phyloP scores from a whole-genome alignment of 768 basidiomycete genomes.

The Agrocybe praecox region DNA sequence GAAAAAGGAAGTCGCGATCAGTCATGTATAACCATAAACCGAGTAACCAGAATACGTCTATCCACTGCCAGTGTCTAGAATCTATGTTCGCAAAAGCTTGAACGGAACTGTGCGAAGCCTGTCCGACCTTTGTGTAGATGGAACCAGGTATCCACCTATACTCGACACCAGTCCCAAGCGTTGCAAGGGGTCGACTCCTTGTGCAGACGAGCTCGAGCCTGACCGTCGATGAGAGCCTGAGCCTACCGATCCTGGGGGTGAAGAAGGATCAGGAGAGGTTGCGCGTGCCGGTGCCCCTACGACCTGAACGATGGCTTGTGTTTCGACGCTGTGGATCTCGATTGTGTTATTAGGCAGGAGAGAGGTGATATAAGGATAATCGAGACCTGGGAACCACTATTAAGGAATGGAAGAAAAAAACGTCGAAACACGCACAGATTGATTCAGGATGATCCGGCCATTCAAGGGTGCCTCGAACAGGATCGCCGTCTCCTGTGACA shows the following conservation, averaged over 20 bases:
- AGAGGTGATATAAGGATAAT: slow-evolving; percentile 80
- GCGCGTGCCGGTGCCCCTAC: slow-evolving; percentile 48
- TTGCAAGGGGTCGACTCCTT: slow-evolving; percentile 20
- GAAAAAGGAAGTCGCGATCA: no score
- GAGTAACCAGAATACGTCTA: no score
- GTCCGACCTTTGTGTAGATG: slow-evolving; percentile 48
- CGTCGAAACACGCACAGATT: slow-evolving; percentile 66
- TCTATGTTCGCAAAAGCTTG: slow-evolving; percentile 24
- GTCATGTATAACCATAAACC: no score
- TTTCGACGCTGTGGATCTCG: slow-evolving; percentile 80
- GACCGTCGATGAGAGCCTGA: slow-evolving; percentile 17
- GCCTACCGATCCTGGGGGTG: slow-evolving; percentile 11
- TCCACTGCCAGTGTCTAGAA: no score
- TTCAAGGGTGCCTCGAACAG: slow-evolving; percentile 85
- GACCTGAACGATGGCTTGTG: slow-evolving; percentile 71
- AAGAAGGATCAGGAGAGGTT: slow-evolving; percentile 17
- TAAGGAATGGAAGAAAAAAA: no score
- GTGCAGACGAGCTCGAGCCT: slow-evolving; percentile 16
- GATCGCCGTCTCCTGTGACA: slow-evolving; percentile 82
- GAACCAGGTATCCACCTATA: slow-evolving; percentile 48
- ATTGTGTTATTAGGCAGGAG: slow-evolving; percentile 80
- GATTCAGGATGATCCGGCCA: slow-evolving; percentile 81
- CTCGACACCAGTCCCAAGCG: slow-evolving; percentile 40
- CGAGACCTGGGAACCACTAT: slow-evolving; percentile 74
- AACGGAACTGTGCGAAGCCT: slow-evolving; percentile 48